Base-by-base conservation (phyloP, 163 green algal genomes). In the Scenedesmus sp. region DNA sequence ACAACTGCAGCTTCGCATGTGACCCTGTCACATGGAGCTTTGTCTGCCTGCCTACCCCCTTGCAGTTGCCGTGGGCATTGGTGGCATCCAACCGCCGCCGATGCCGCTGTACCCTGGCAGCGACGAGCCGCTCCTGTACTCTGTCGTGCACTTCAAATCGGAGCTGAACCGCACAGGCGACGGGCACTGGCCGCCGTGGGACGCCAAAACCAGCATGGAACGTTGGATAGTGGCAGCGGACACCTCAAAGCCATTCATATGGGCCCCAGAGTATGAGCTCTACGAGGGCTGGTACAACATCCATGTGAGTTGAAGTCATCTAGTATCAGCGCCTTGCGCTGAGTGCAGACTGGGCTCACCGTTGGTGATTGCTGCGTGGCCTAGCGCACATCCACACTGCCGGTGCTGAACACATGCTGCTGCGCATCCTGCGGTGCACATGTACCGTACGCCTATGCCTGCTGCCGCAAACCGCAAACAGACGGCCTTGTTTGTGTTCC, bases 211-310 rank as follows among this genome's bases (percentile, higher is more conserved):
- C 26, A 44, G 33, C 15, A 65, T 92, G 18, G 49, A 89, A 20
- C 73, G 81, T 49, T 92, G 88, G 88, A 30, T 61, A 15, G 16
- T 92, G 10, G 33, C 86, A 46, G 35, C 46, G 4, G 16, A 49
- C 37, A 22, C 59, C 4, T 44, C 22, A 22, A 79, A 26, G 44
- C 65, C 81, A 10, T 85, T 73, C 56, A 76, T 40, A 1, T 92
- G 44, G 51, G 59, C 78, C 3, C 88, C 88, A 53, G 88, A 92
- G 35, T 24, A 80, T 3, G 4, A 35, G 35, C 33, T 85, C 33
- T 18, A 40, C 22, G 88, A 92, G 37, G 88, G 88, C 44, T 92
- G 81, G 81, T 92, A 81, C 56, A 89, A 89, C 56, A 20, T 92
- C 15, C 76, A 85, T 53, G 88, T 92, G 68, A 35, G 88, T 49